These are phyloP conservation scores for Emericellopsis terricola DNA, from an alignment of 495 filamentous ascomycete genomes.

Conservation along the genomic window DNA sequence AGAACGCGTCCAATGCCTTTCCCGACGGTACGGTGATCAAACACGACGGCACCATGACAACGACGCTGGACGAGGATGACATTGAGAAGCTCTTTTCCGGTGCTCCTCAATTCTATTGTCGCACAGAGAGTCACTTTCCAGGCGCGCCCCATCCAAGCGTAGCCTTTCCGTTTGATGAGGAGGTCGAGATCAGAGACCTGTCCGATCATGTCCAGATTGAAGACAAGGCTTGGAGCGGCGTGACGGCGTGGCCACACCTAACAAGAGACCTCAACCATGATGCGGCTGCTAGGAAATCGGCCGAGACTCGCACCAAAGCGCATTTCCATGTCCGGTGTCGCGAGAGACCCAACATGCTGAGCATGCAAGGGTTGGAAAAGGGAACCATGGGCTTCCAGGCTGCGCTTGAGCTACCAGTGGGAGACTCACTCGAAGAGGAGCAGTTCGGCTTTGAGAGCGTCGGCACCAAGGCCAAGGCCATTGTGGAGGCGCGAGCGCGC, in stretches of 20 bases:
- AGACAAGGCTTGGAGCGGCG: slow-evolving; percentile 33
- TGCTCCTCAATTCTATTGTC: slow-evolving; percentile 55
- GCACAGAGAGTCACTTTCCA: slow-evolving; percentile 32
- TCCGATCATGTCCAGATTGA: slow-evolving; percentile 41
- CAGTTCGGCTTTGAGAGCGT: slow-evolving; percentile 28
- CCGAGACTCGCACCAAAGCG: slow-evolving; percentile 20
- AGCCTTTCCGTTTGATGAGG: slow-evolving; percentile 52
- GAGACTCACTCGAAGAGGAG: slow-evolving; percentile 39
- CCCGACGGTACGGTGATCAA: slow-evolving; percentile 23
- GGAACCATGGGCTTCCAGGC: slow-evolving; percentile 61
- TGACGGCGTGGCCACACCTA: slow-evolving; percentile 34
- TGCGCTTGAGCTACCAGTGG: slow-evolving; percentile 48
- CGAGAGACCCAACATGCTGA: slow-evolving; percentile 57
- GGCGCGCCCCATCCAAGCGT: slow-evolving; percentile 43
- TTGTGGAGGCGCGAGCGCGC: slow-evolving; percentile 28
- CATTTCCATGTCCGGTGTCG: slow-evolving; percentile 39
- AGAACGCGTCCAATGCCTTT: slow-evolving; percentile 15
- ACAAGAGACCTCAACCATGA: slow-evolving; percentile 22
- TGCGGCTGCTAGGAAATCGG: slow-evolving; percentile 13
- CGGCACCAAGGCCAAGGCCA: slow-evolving; percentile 18
- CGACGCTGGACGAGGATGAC: slow-evolving; percentile 39
- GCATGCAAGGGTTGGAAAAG: slow-evolving; percentile 50
- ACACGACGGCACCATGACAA: slow-evolving; percentile 33
- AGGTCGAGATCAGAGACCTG: slow-evolving; percentile 40
- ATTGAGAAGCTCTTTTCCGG: slow-evolving; percentile 56